A percentile compares a stretch with the other conserved stretches of the same genome.
Conservation (phyloP, 768 basidiomycete genomes). For the Gymnopilus junonius region DNA sequence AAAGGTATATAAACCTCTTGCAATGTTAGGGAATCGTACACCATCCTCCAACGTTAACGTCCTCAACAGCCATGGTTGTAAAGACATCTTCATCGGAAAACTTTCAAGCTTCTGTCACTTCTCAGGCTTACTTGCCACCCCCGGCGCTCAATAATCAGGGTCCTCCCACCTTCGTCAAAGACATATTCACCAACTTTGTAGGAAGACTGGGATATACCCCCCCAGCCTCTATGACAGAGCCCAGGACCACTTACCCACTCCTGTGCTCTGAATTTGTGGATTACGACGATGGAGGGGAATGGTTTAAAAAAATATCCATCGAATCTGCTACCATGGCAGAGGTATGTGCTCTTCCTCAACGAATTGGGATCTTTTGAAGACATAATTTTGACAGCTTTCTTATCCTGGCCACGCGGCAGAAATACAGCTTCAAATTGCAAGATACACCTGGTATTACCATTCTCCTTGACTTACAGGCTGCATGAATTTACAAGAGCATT, state of each 20-base stretch:
- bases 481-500: not conserved
- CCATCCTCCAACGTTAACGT: not conserved
- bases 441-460: not conserved
- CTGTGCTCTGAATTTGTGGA: conserved; percentile 2
- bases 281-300: not conserved
- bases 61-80: not conserved
- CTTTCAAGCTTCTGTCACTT: not conserved
- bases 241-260: not conserved
- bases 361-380: not conserved
- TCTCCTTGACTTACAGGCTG: not conserved
- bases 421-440: conserved; percentile 1
- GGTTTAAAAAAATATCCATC: not conserved
- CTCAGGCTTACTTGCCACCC: not conserved
- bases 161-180: not conserved
- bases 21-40: not conserved
- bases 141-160: not conserved
- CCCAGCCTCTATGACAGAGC: not conserved
- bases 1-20: not conserved
- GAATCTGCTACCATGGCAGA: conserved; percentile 8
- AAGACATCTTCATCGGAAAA: not conserved
- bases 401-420: not conserved
- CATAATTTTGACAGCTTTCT: not conserved
- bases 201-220: not conserved
- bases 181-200: not conserved
- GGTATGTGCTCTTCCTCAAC: not conserved